Evolutionary conservation across 768 basidiomycete genomes (phyloP).

Genomic region (Mrakia frigida): DNA sequence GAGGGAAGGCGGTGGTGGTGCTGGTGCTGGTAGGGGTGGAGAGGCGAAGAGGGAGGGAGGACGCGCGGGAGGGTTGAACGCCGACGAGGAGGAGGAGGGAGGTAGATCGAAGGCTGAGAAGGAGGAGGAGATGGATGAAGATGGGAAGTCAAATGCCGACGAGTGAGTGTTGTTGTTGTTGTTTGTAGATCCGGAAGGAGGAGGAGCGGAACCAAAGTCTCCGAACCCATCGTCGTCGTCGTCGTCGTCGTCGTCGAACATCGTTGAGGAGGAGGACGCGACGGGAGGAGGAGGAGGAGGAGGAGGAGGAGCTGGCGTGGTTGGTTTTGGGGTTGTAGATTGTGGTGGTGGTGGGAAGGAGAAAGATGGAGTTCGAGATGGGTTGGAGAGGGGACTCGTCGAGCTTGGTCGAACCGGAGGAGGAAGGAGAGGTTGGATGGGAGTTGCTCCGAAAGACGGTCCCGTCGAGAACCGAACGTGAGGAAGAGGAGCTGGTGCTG

Average conservation of each 20-base stretch:
- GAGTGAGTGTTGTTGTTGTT: too few species aligned
- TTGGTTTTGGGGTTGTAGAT: not conserved
- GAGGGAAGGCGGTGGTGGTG: not conserved
- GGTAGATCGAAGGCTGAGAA: not conserved
- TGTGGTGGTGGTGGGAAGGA: not conserved
- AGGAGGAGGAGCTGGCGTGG: not conserved
- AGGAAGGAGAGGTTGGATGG: not conserved
- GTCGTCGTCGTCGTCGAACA: constrained; percentile 10
- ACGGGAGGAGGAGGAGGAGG: not conserved
- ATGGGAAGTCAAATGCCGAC: not conserved
- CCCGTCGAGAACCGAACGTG: not conserved
- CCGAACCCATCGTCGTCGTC: constrained; percentile 26
- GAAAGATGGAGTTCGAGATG: not conserved
- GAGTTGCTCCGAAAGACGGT: not conserved
- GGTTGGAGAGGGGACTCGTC: not conserved
- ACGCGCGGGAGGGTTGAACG: not conserved
- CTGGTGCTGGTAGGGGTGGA: not conserved
- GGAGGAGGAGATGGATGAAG: not conserved
- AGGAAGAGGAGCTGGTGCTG: not conserved
- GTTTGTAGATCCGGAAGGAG: not conserved
- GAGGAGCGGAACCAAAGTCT: constrained; percentile 25
- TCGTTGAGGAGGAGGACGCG: not conserved
- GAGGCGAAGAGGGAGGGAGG: not conserved
- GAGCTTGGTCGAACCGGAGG: constrained; percentile 3
- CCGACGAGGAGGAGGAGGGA: not conserved